Conservation (phyloP, 768 basidiomycete species). For the Gloeostereum incarnatum region DNA sequence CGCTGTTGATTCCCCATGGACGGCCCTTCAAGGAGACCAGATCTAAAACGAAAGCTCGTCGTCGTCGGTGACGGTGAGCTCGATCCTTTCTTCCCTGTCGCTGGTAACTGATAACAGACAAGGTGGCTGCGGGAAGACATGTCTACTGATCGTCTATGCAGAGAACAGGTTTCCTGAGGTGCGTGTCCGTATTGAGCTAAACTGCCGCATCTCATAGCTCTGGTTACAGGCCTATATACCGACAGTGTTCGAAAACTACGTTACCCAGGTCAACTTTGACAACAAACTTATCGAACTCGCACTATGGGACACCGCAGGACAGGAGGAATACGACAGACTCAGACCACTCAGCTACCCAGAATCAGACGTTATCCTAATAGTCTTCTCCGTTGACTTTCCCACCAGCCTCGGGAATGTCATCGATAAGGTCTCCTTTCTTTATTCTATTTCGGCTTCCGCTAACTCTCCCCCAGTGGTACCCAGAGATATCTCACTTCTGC, state of each 20-base stretch:
- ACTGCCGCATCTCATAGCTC: slow-evolving; percentile 10
- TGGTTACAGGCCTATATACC: slow-evolving; percentile 74
- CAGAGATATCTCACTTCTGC: slow-evolving; percentile 90
- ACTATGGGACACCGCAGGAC: slow-evolving; percentile 97
- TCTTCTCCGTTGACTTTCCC: slow-evolving; percentile 91
- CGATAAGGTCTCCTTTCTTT: slow-evolving; percentile 52
- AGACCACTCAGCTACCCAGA: slow-evolving; percentile 83
- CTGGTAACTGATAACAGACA: background rate
- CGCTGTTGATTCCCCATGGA: too few relatives aligned
- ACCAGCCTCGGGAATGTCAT: slow-evolving; percentile 85
- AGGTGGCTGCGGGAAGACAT: slow-evolving; percentile 91
- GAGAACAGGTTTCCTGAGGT: slow-evolving; percentile 97
- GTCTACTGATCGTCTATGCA: slow-evolving; percentile 92
- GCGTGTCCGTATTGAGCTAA: slow-evolving; percentile 13
- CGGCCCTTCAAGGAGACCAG: too few relatives aligned
- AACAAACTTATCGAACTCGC: slow-evolving; percentile 89
- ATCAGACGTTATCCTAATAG: slow-evolving; percentile 86
- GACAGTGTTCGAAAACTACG: slow-evolving; percentile 92
- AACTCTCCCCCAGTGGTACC: slow-evolving; percentile 61
- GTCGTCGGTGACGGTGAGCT: slow-evolving; percentile 79
- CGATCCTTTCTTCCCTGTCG: background rate
- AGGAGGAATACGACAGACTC: slow-evolving; percentile 92
- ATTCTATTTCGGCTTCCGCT: slow-evolving; percentile 1
- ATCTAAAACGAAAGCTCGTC: slow-evolving; percentile 80
- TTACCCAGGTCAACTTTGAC: slow-evolving; percentile 79